Conservation (phyloP, 1,139 yeast genomes). For the Saccharomyces hybrid region DNA sequence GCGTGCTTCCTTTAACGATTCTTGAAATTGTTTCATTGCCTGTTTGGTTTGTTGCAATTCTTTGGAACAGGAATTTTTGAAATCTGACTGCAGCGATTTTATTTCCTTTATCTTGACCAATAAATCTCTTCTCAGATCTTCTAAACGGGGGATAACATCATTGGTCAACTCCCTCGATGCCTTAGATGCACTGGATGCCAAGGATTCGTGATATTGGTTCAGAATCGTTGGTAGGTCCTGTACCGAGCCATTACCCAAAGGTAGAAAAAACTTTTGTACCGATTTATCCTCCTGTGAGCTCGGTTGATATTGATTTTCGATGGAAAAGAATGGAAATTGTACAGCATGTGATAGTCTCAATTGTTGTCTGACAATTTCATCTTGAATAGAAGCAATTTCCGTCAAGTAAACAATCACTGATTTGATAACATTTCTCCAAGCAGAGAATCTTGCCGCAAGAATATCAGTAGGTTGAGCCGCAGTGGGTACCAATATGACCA, state of each 20-base stretch:
- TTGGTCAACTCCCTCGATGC: conserved; percentile 64
- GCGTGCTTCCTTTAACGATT: conserved; percentile 38
- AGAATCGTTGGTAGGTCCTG: conserved; percentile 71
- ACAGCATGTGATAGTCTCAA: conserved; percentile 74
- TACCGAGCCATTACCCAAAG: conserved; percentile 71
- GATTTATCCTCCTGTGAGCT: conserved; percentile 21
- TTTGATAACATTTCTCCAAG: conserved; percentile 77
- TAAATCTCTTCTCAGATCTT: conserved; percentile 74
- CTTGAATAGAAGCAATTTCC: conserved; percentile 79
- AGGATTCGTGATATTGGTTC: conserved; percentile 64
- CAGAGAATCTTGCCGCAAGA: conserved; percentile 69
- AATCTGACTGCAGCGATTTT: conserved; percentile 70
- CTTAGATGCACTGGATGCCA: conserved; percentile 58
- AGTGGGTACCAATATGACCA: conserved; percentile 42
- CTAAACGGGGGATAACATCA: conserved; percentile 71
- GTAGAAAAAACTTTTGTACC: conserved; percentile 38
- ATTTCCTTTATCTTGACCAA: conserved; percentile 81
- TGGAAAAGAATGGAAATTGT: conserved; percentile 43
- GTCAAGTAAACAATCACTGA: conserved; percentile 65
- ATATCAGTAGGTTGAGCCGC: conserved; percentile 77
- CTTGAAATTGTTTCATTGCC: conserved; percentile 43
- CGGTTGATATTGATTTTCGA: conserved; percentile 22
- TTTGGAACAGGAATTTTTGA: conserved; percentile 62
- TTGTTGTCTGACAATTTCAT: conserved; percentile 79
- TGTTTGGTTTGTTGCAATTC: conserved; percentile 59